Base-by-base conservation (phyloP, 441 rosid genomes). In the Pelargonium fulgidum region DNA sequence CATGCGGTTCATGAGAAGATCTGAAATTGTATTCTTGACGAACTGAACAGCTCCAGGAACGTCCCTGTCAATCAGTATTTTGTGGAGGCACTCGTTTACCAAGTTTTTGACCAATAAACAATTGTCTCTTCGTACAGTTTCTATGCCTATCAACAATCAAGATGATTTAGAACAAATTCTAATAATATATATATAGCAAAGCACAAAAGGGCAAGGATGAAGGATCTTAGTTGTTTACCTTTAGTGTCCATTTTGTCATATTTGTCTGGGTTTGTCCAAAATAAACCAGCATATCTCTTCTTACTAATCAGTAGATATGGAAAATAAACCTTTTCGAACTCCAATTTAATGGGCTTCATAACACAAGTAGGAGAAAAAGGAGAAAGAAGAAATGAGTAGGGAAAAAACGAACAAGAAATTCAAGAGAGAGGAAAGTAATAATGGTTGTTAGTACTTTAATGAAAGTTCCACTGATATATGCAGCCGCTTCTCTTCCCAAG, bases 271-370 rank as follows among this genome's bases (percentile, higher is more conserved):
- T 82, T 90, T 45, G 99, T 92, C 98, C 98, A 94, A 64, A 76
- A 83, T 77, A 94, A 85, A 81, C 99, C 99, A 79, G 99, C 98
- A 84, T 94, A 94, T 79, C 97, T 87, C 86, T 94, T 94, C 87
- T 94, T 94, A 85, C 92, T 92, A 71, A 94, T 94, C 85, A 94
- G 82, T 59, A 94, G 82, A 79, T 89, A 94, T 54, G 98, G 99
- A 77, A 79, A 92, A 74, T 94, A 94, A 54, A 94, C 97, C 86
- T 94, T 94, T 86, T 94, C 99, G 66, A 94, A 94, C 85, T 94
- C 99, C 71, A 92, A 85, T 82, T 90, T 92, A 84, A 94, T 94
- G 73, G 98, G 99, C 99, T 94, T 81, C 70, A 79, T 11, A 68
- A 79, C 41, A 68, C 73, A 78, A 33, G 47, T 5, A 64, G 65